Percentiles rank a stretch among this genome's conserved stretches.
phyloP scores from a whole-genome alignment of 805 yeast genomes.

The Danielia reshetovae region DNA sequence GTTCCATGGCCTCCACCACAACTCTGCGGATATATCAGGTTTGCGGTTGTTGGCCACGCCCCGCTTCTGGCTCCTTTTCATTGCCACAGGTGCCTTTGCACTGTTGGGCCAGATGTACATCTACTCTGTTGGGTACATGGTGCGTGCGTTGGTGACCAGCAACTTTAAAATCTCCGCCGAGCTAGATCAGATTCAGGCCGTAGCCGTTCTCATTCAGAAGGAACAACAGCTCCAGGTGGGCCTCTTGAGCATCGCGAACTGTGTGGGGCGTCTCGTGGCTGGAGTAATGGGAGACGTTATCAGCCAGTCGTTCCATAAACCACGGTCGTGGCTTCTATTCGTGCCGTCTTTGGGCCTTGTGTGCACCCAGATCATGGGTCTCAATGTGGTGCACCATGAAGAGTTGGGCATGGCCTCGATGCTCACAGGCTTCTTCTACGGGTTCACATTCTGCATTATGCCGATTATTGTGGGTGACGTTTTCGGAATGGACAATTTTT shows the following conservation, averaged over 20 bases:
- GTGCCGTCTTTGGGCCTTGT: constrained; percentile 48
- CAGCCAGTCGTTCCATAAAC: constrained; percentile 39
- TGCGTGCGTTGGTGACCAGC: constrained; percentile 31
- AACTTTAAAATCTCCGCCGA: constrained; percentile 5
- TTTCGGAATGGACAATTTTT: constrained; percentile 65
- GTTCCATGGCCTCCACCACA: not conserved
- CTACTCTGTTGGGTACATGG: constrained; percentile 44
- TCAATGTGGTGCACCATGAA: constrained; percentile 25
- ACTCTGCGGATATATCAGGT: constrained; percentile 10
- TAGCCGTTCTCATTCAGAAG: constrained; percentile 40
- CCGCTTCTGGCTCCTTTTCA: constrained; percentile 37
- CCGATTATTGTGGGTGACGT: constrained; percentile 75
- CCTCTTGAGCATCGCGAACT: constrained; percentile 62
- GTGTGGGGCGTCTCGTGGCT: constrained; percentile 58
- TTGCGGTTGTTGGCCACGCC: constrained; percentile 17
- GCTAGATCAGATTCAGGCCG: constrained; percentile 7
- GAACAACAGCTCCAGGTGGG: constrained; percentile 73
- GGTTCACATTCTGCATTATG: constrained; percentile 64
- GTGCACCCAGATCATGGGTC: constrained; percentile 49
- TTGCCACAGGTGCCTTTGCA: constrained; percentile 37
- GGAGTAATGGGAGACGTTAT: constrained; percentile 66
- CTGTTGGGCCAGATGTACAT: constrained; percentile 46
- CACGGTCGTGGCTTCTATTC: constrained; percentile 52
- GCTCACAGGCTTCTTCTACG: constrained; percentile 68
- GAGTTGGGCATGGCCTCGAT: constrained; percentile 48